Conservation (phyloP, 768 basidiomycete species). For the Suillus plorans region DNA sequence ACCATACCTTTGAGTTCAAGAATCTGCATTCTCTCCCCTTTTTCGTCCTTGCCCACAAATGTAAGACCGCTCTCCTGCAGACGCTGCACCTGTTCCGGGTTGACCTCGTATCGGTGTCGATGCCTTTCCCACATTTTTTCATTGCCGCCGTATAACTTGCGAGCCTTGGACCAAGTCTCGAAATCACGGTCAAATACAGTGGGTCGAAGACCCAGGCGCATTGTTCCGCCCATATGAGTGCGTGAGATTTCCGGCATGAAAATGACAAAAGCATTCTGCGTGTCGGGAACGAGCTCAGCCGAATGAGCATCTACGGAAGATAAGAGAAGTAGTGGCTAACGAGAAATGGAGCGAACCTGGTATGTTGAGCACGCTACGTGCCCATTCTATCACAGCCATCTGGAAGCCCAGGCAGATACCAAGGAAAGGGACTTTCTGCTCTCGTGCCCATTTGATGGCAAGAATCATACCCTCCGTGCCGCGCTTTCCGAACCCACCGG, state of each 20-base stretch:
- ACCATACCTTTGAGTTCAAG: constrained; percentile 77
- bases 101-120: constrained; percentile 94
- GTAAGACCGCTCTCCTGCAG: constrained; percentile 72
- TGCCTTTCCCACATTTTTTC: constrained; percentile 94
- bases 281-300: constrained; percentile 67
- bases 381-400: constrained; percentile 94
- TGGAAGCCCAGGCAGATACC: constrained; percentile 99
- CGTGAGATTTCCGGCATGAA: constrained; percentile 99
- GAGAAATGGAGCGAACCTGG: constrained; percentile 42
- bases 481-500: constrained; percentile 91
- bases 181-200: constrained; percentile 80
- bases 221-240: constrained; percentile 99
- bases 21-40: constrained; percentile 96
- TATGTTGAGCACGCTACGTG: constrained; percentile 76
- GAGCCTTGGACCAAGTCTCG: constrained; percentile 67
- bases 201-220: constrained; percentile 97
- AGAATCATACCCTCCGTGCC: constrained; percentile 98
- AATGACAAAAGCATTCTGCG: constrained; percentile 74
- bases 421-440: constrained; percentile 92
- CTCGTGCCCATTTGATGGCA: constrained; percentile 96
- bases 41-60: constrained; percentile 90
- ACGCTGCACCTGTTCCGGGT: constrained; percentile 78
- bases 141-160: constrained; percentile 81
- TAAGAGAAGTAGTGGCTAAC: constrained; percentile 9
- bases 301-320: constrained; percentile 72